A percentile compares a stretch with the other conserved stretches of the same genome.
Conservation (phyloP, 352 stramenopile genomes). For the Phytophthora kernoviae region DNA sequence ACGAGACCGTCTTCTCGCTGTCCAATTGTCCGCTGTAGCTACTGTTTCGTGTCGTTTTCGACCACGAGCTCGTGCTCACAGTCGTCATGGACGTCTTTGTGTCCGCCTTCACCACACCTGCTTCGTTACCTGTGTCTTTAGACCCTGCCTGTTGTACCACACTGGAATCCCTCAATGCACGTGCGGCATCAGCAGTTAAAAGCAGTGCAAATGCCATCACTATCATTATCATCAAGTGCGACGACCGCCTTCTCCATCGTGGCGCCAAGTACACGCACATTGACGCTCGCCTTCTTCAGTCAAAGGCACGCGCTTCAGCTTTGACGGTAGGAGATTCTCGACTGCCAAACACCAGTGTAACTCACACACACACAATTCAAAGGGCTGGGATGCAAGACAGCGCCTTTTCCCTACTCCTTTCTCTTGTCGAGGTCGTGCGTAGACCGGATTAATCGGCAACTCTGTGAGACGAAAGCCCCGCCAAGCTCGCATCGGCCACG, state of each 20-base stretch:
- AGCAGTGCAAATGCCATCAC: conserved; percentile 10
- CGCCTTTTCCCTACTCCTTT: background rate
- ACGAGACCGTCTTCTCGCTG: conserved; percentile 24
- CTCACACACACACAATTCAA: conserved; percentile 9
- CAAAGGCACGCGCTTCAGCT: background rate
- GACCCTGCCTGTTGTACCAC: conserved; percentile 3
- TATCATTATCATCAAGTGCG: conserved; percentile 4
- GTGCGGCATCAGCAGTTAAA: conserved; percentile 17
- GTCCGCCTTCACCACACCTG: conserved; percentile 25
- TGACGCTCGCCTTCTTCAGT: conserved; percentile 1
- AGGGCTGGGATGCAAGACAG: conserved; percentile 7
- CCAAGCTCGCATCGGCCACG: background rate
- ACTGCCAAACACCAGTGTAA: conserved; percentile 22
- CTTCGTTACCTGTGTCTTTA: background rate
- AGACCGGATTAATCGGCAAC: background rate
- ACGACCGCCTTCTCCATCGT: conserved; percentile 28
- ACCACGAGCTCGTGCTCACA: conserved; percentile 14
- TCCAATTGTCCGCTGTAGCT: conserved; percentile 7
- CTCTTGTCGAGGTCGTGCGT: background rate
- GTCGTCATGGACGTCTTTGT: conserved; percentile 16
- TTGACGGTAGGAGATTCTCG: conserved; percentile 20
- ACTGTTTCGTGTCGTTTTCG: conserved; percentile 13
- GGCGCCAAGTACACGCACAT: conserved; percentile 37
- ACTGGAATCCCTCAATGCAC: conserved; percentile 12
- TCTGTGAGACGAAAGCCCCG: background rate